These are phyloP conservation scores for Paecilomyces niveus DNA, from an alignment of 2,329 filamentous ascomycete species.

Conservation along the genomic window DNA sequence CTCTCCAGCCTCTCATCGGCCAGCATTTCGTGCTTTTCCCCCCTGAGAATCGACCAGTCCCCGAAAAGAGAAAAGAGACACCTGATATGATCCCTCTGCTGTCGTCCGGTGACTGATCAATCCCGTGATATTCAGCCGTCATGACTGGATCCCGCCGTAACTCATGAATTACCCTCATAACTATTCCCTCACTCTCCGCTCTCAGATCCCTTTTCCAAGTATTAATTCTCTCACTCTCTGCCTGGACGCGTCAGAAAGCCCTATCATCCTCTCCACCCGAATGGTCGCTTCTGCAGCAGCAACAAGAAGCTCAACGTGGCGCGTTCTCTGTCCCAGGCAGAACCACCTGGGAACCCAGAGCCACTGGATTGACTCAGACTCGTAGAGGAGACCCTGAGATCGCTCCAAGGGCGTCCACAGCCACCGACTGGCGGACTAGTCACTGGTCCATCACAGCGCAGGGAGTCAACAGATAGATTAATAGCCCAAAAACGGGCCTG, in stretches of 20 bases:
- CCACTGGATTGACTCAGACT: neutral
- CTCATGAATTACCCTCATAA: too few relatives aligned
- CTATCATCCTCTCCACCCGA: neutral
- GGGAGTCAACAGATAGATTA: neutral
- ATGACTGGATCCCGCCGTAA: neutral
- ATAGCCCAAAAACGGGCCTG: neutral
- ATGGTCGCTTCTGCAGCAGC: neutral
- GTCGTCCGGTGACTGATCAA: neutral
- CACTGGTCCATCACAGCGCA: neutral
- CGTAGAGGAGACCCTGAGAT: neutral
- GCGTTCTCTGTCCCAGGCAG: neutral
- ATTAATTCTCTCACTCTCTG: neutral
- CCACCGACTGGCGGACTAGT: neutral
- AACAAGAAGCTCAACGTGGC: neutral
- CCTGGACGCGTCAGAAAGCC: neutral
- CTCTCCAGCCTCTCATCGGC: neutral
- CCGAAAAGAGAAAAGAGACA: slow-evolving; percentile 4
- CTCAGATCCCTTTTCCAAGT: neutral
- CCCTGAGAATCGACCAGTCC: neutral
- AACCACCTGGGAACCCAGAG: neutral
- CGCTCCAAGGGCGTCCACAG: neutral
- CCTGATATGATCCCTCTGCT: neutral
- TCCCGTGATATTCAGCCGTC: neutral
- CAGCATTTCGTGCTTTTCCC: neutral
- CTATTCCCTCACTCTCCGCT: neutral